Evolutionary conservation across 495 filamentous ascomycete genomes (phyloP), one percentile per base, ranked within the genome.

Genomic region (Darksidea phi): DNA sequence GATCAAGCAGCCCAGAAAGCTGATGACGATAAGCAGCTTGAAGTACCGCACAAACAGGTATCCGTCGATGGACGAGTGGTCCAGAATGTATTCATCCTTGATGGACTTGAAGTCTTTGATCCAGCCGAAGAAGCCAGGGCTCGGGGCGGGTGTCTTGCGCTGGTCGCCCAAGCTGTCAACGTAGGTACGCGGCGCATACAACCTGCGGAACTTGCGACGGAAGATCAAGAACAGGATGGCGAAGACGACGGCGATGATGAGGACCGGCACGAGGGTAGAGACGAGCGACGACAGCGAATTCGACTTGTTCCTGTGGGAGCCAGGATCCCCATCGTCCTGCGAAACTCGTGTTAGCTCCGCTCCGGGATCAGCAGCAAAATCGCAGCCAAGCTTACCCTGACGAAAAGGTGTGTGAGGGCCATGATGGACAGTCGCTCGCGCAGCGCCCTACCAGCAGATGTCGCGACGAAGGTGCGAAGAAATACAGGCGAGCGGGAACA

Each of bases 151-250:
- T n/a, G 66, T 64, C 34, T 45, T 48, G 18, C 59, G 64, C 85
- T 80, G 79, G 43, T 88, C 76, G 38, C 80, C 80, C 64, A 96
- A 71, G 57, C 79, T 86, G 26, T 90, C 88, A 36, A 98, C 75
- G 72, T 93, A 96, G 21, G 90, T 92, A 74, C 93, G 82, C 2
- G 94, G 94, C 49, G 88, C 86, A 78, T 98, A 98, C 74, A 82
- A 87, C 46, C 92, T 83, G 57, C 79, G 82, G 49, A 93, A 78
- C 46, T 77, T 86, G 60, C 76, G 79, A 26, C 94, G 85, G 57
- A 98, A 76, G 56, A 94, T 71, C 50, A 96, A 73, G 80, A 97
- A 98, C 48, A 89, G 66, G 23, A 76, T 34, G 28, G 90, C 55
- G 74, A 91, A 90, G 59, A 83, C 74, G 36, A 66, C 72, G 8